Conservation (phyloP, 2,329 filamentous ascomycete genomes). For the Huntiella decipiens region DNA sequence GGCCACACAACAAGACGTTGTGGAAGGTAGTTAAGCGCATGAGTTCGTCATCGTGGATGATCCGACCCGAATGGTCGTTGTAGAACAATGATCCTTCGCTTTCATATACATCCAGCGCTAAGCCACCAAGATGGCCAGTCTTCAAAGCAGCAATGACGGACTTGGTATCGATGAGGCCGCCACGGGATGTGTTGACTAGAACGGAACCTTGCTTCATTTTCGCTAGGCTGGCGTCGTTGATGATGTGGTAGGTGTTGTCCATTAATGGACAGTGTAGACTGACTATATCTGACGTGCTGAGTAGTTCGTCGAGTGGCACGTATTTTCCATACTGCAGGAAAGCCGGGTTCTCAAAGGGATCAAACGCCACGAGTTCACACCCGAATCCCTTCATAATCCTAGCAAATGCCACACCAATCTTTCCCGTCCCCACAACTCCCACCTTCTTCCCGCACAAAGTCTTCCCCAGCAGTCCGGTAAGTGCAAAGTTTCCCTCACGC, state of each 20-base stretch:
- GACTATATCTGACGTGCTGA: conserved; percentile 39
- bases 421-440: conserved; percentile 45
- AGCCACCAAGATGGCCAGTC: conserved; percentile 35
- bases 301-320: conserved; percentile 32
- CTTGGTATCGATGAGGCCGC: conserved; percentile 40
- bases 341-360: conserved; percentile 32
- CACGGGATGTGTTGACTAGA: conserved; percentile 50
- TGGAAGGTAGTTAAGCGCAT: conserved; percentile 50
- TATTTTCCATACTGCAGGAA: conserved; percentile 33
- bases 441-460: conserved; percentile 47
- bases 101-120: conserved; percentile 52
- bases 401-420: conserved; percentile 43
- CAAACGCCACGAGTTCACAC: conserved; percentile 41
- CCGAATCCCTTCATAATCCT: conserved; percentile 46
- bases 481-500: conserved; percentile 47
- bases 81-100: conserved; percentile 45
- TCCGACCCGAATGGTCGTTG: conserved; percentile 42
- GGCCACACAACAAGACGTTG: conserved; percentile 47
- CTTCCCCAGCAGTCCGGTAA: conserved; percentile 42
- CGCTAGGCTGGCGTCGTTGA: conserved; percentile 32
- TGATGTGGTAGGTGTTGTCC: conserved; percentile 38
- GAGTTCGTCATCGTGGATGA: conserved; percentile 47
- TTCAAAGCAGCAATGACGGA: conserved; percentile 44
- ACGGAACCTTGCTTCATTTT: conserved; percentile 40
- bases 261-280: conserved; percentile 49